A percentile compares a stretch with the other conserved stretches of the same genome.
phyloP scores from a whole-genome alignment of 305 asterid genomes.

The Fraxinus sp. region DNA sequence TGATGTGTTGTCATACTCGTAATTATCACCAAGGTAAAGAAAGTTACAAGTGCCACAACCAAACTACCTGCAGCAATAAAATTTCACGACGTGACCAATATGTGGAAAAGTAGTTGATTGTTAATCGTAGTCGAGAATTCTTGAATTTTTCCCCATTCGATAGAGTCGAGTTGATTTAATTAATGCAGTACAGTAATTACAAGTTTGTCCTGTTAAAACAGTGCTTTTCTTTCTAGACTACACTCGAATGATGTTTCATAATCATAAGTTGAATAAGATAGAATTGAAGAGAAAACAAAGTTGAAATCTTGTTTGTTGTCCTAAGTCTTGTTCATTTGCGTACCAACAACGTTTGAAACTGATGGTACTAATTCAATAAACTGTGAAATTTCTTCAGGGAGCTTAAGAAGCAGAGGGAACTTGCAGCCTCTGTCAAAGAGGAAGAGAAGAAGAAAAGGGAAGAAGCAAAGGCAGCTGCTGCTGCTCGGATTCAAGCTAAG shows the following conservation, averaged over 20 bases:
- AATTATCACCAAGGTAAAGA: not conserved
- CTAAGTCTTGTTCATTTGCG: not conserved
- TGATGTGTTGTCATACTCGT: not conserved
- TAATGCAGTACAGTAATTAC: not conserved
- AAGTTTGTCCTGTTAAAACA: not conserved
- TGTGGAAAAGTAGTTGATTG: not conserved
- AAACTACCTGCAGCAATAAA: not conserved
- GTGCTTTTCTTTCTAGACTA: not conserved
- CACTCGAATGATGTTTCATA: not conserved
- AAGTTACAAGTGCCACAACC: not conserved
- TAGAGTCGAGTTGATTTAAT: not conserved
- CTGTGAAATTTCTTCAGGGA: slow-evolving; percentile 44
- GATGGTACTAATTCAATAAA: not conserved
- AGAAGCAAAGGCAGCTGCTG: slow-evolving; percentile 95
- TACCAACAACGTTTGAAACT: not conserved
- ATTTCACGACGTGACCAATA: not conserved
- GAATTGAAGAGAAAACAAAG: not conserved
- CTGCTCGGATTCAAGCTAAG: slow-evolving; percentile 96
- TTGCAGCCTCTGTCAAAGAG: slow-evolving; percentile 72
- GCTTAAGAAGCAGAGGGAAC: slow-evolving; percentile 88
- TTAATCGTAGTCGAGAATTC: not conserved
- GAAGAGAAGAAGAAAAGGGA: slow-evolving; percentile 97
- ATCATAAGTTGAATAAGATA: not conserved
- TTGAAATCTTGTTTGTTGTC: not conserved
- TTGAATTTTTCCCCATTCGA: not conserved